phyloP scores from a whole-genome alignment of 2,329 filamentous ascomycete genomes.

The Zasmidium cellare region DNA sequence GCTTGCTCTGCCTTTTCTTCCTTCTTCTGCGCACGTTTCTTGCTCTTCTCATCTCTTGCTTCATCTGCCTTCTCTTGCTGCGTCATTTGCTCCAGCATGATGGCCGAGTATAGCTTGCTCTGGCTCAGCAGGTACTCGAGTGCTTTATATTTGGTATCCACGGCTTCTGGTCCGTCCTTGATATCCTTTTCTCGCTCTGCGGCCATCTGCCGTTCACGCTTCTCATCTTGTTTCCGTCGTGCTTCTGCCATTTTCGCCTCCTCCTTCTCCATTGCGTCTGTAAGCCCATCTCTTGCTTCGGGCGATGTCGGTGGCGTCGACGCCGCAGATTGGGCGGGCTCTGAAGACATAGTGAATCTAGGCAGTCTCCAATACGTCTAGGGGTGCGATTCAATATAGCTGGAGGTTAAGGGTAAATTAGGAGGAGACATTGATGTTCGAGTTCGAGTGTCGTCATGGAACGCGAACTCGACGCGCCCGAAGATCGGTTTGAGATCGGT shows the following conservation, averaged over 20 bases:
- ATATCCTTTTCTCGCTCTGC: constrained; percentile 49
- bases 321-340: constrained; percentile 20
- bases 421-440: neutral
- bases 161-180: constrained; percentile 44
- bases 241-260: constrained; percentile 46
- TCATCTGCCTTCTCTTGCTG: constrained; percentile 51
- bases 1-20: constrained; percentile 50
- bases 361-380: neutral
- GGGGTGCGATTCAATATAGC: neutral
- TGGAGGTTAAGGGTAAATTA: neutral
- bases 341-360: constrained; percentile 15
- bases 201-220: constrained; percentile 45
- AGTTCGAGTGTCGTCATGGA: neutral
- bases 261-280: constrained; percentile 46
- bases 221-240: constrained; percentile 46
- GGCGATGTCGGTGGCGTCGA: constrained; percentile 39
- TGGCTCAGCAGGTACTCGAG: constrained; percentile 54
- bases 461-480: neutral
- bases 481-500: neutral
- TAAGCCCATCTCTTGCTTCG: constrained; percentile 32
- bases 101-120: constrained; percentile 53
- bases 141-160: constrained; percentile 54
- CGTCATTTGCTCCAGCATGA: constrained; percentile 56
- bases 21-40: constrained; percentile 45
- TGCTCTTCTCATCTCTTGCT: constrained; percentile 46